These are phyloP conservation scores for Lophiostoma macrostomum DNA, from an alignment of 495 filamentous ascomycete genomes.

Conservation along the genomic window DNA sequence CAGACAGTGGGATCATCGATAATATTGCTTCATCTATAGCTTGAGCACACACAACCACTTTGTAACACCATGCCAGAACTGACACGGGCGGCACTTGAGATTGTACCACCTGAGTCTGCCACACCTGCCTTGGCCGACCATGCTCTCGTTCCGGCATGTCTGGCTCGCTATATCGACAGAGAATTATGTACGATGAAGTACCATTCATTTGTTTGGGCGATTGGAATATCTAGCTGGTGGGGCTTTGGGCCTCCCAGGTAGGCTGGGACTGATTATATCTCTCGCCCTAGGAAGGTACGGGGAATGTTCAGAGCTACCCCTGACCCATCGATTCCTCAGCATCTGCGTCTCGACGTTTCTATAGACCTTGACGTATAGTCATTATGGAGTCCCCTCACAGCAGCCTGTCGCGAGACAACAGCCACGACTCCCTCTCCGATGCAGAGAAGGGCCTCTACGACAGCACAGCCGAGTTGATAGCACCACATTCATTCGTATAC, in stretches of 20 bases:
- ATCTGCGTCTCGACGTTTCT: constrained; percentile 26
- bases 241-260: constrained; percentile 23
- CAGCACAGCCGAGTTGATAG: constrained; percentile 33
- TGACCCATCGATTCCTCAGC: constrained; percentile 15
- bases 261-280: constrained; percentile 22
- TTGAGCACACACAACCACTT: constrained; percentile 20
- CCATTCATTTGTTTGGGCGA: constrained; percentile 6
- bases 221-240: constrained; percentile 10
- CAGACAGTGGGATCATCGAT: constrained; percentile 34
- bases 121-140: constrained; percentile 7
- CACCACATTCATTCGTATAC: constrained; percentile 35
- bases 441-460: constrained; percentile 46
- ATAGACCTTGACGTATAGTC: constrained; percentile 30
- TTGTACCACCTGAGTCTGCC: constrained; percentile 25
- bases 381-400: constrained; percentile 24
- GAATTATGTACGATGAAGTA: constrained; percentile 11
- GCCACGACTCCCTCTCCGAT: constrained; percentile 37
- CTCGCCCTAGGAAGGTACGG: constrained; percentile 9
- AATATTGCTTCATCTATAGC: constrained; percentile 38
- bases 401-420: constrained; percentile 13
- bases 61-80: not conserved
- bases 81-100: constrained; percentile 29
- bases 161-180: constrained; percentile 9
- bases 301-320: constrained; percentile 13
- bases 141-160: constrained; percentile 16